A percentile compares a stretch with the other conserved stretches of the same genome.
Evolutionary conservation across 2,329 filamentous ascomycete species (phyloP).

Genomic region (Penicillium sp.): DNA sequence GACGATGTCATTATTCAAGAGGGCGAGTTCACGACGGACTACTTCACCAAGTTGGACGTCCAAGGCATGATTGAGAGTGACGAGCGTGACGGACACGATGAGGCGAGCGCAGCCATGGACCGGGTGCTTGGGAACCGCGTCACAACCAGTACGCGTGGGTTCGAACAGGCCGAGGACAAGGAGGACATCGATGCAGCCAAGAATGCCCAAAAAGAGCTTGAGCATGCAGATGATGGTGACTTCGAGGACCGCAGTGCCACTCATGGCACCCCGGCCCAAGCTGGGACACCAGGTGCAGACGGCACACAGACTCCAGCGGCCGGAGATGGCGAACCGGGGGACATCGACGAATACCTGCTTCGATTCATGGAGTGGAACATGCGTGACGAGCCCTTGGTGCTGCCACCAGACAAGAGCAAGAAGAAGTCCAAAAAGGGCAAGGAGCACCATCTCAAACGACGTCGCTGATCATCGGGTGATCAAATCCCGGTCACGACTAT

Average conservation of each 20-base stretch:
- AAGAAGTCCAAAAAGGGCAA: constrained; percentile 46
- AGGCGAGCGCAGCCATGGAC: constrained; percentile 78
- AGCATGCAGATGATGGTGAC: constrained; percentile 75
- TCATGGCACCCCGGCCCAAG: constrained; percentile 32
- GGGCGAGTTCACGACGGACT: constrained; percentile 94
- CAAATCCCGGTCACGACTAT: no score
- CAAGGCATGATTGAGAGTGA: constrained; percentile 60
- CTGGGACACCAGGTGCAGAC: constrained; percentile 35
- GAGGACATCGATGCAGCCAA: constrained; percentile 88
- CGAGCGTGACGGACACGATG: constrained; percentile 59
- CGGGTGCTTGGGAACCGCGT: constrained; percentile 68
- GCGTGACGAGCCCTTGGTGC: constrained; percentile 45
- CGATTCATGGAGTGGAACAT: constrained; percentile 58
- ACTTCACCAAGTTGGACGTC: constrained; percentile 72
- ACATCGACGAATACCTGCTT: constrained; percentile 72
- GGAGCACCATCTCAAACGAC: constrained; percentile 41
- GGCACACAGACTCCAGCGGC: constrained; percentile 16
- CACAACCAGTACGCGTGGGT: constrained; percentile 61
- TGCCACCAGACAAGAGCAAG: constrained; percentile 45
- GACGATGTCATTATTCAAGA: constrained; percentile 98
- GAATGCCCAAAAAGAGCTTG: constrained; percentile 79
- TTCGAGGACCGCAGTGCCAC: constrained; percentile 61
- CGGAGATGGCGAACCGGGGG: constrained; percentile 47
- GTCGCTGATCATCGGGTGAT: constrained; percentile 22
- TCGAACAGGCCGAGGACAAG: constrained; percentile 85